Conservation (phyloP, 768 basidiomycete species). For the Podaxis sp. region DNA sequence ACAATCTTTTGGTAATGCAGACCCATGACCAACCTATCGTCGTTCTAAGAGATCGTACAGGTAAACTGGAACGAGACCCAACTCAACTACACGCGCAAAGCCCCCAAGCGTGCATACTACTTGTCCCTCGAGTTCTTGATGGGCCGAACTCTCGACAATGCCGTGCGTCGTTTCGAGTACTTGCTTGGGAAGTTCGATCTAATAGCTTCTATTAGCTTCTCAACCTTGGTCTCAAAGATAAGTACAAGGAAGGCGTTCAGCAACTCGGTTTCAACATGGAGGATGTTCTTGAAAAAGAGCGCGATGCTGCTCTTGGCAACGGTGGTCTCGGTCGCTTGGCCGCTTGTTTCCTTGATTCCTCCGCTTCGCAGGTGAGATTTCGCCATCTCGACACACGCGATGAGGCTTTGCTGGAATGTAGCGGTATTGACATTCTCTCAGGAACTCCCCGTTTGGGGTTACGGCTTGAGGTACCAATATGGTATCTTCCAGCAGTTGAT, state of each 20-base stretch:
- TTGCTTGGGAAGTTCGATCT: not conserved
- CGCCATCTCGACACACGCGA: conserved; percentile 31
- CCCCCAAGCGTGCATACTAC: conserved; percentile 92
- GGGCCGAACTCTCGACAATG: conserved; percentile 76
- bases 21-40: conserved; percentile 13
- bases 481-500: conserved; percentile 97
- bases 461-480: conserved; percentile 89
- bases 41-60: conserved; percentile 31
- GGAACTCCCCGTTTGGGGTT: conserved; percentile 94
- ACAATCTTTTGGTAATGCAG: conserved; percentile 72
- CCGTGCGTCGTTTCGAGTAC: conserved; percentile 32
- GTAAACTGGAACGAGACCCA: conserved; percentile 88
- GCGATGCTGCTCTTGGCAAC: conserved; percentile 94
- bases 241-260: conserved; percentile 65
- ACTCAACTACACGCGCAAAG: conserved; percentile 72
- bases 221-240: conserved; percentile 81
- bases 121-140: conserved; percentile 93
- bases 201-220: conserved; percentile 57
- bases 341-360: conserved; percentile 96
- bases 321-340: conserved; percentile 95
- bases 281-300: conserved; percentile 83
- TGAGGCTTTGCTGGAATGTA: not conserved
- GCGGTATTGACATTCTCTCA: conserved; percentile 19
- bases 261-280: conserved; percentile 90
- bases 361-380: conserved; percentile 75